Base-by-base conservation (phyloP, 1,139 yeast species). In the Zygosaccharomyces sapae region DNA sequence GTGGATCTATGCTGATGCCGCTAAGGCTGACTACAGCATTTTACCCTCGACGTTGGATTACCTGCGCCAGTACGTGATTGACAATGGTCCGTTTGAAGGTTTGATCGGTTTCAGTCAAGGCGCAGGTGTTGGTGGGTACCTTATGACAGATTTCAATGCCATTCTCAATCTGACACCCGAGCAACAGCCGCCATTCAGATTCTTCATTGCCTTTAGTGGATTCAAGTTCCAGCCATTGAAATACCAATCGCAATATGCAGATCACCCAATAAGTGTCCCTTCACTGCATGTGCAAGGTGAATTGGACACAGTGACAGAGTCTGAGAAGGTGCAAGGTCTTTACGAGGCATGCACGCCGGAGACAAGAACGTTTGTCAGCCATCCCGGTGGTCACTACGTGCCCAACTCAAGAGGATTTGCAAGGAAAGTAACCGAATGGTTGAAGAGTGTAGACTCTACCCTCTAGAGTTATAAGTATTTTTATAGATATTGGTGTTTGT, bases 91-190 rank as follows among this genome's bases (percentile, higher is more conserved):
- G 0, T 86, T 84, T 60, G 84, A 80, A 40, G 98, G 97, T 1
- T 70, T 92, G 9, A 67, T 90, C 44, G 97, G 97, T 2, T 92
- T 92, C 61, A 83, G 94, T 31, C 97, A 92, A 67, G 98, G 98
- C 46, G 94, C 95, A 0, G 95, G 94, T 1, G 69, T 90, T 59
- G 79, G 90, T 1, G 86, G 83, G 2, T 69, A 77, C n/a, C 54
- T 80, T 3, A 65, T 77, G 43, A 76, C 79, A 16, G 66, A 70
- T 34, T 63, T 79, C 36, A 61, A 67, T 44, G 58, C 68, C 12
- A 51, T 75, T 5, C 48, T 70, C 18, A 46, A 50, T 8, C 44
- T 65, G 35, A 51, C 61, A 1, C 41, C 43, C 12, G 57, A 52
- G 4, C 51, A 63, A 33, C 78, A 74, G 46, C 74, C 74, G 6